These are phyloP conservation scores for Metarhizium album DNA, from an alignment of 2,329 filamentous ascomycete species.

Conservation along the genomic window DNA sequence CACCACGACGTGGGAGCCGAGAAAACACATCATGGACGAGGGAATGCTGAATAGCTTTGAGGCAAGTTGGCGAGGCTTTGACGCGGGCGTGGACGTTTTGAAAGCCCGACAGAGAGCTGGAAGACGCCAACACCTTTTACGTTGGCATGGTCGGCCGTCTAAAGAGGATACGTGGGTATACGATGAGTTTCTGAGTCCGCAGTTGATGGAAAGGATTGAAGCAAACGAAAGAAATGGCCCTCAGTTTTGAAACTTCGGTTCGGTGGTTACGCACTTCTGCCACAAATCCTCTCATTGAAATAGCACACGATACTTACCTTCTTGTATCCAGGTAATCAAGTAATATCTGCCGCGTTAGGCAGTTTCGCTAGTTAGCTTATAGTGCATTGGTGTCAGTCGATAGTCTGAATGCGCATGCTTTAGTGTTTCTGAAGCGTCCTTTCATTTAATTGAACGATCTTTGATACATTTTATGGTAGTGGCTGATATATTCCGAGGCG, in stretches of 20 bases:
- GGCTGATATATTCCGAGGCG: too few relatives aligned
- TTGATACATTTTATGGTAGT: too few relatives aligned
- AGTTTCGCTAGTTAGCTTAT: too few relatives aligned
- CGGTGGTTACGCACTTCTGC: background rate
- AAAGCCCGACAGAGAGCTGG: background rate
- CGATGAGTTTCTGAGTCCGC: background rate
- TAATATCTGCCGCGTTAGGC: too few relatives aligned
- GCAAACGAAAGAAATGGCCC: background rate
- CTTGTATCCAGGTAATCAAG: too few relatives aligned
- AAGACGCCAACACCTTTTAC: slow-evolving; percentile 3
- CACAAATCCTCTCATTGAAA: too few relatives aligned
- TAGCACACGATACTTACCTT: too few relatives aligned
- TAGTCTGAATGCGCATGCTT: too few relatives aligned
- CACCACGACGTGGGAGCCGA: background rate
- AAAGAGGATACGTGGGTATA: slow-evolving; percentile 5
- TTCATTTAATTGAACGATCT: too few relatives aligned
- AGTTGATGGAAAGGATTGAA: background rate
- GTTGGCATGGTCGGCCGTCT: slow-evolving; percentile 7
- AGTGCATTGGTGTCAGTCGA: too few relatives aligned
- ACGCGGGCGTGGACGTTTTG: slow-evolving; percentile 3
- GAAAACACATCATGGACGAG: slow-evolving; percentile 3
- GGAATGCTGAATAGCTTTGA: slow-evolving; percentile 5
- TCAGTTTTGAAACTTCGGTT: background rate
- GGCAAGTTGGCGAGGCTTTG: slow-evolving; percentile 4
- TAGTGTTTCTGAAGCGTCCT: too few relatives aligned